Conservation (phyloP, 495 filamentous ascomycete species). For the Cercophora samala region DNA sequence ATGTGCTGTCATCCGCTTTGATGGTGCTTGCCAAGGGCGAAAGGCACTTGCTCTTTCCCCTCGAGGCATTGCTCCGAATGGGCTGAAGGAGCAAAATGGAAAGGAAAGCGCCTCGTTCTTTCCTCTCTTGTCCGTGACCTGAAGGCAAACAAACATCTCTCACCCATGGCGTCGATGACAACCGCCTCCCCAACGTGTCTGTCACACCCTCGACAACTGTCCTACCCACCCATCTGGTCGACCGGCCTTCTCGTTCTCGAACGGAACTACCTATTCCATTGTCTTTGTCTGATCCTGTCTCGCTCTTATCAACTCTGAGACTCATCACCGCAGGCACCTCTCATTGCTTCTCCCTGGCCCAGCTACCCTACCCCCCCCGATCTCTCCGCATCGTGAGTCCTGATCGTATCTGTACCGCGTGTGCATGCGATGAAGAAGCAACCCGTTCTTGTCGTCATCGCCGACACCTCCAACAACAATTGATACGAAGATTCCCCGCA, state of each 20-base stretch:
- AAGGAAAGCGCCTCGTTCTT: neutral
- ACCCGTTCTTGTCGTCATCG: neutral
- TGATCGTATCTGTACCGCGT: neutral
- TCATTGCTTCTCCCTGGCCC: neutral
- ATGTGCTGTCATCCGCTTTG: neutral
- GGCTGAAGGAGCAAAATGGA: neutral
- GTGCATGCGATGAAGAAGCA: constrained; percentile 4
- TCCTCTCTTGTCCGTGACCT: neutral
- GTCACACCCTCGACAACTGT: no score
- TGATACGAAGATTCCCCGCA: neutral
- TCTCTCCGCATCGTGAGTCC: neutral
- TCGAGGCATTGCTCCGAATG: neutral
- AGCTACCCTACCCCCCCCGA: neutral
- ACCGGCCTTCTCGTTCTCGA: neutral
- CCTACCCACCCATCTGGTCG: neutral
- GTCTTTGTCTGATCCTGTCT: constrained; percentile 5
- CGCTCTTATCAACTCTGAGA: neutral
- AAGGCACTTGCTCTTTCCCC: neutral
- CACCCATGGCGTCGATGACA: neutral
- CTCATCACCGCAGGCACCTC: neutral
- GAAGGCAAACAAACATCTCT: neutral
- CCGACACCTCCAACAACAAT: neutral
- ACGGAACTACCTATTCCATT: neutral
- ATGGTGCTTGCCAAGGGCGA: neutral
- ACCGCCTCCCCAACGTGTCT: neutral